Percentiles rank a stretch among this genome's conserved stretches.
These are phyloP conservation scores for Fusarium keratoplasticum DNA, from an alignment of 2,329 filamentous ascomycete genomes.

Conservation along the genomic window DNA sequence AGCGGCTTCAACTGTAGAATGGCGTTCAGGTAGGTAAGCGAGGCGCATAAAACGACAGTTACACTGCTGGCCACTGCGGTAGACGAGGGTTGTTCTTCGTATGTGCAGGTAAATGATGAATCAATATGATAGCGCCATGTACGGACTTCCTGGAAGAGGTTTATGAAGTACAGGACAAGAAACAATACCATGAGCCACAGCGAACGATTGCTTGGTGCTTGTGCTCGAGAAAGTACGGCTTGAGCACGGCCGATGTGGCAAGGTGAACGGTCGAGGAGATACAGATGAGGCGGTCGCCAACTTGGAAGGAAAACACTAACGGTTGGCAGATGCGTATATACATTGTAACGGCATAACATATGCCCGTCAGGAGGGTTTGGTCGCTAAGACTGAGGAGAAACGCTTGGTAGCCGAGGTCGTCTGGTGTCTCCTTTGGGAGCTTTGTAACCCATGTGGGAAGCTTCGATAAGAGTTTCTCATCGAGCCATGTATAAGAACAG, in stretches of 20 bases:
- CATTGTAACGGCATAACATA: constrained; percentile 29
- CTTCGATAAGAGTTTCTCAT: constrained; percentile 20
- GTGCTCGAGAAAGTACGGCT: constrained; percentile 24
- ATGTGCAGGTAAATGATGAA: neutral
- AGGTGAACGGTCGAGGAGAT: constrained; percentile 16
- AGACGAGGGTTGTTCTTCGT: neutral
- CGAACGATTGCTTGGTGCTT: constrained; percentile 13
- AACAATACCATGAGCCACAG: constrained; percentile 22
- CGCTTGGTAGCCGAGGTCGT: constrained; percentile 28
- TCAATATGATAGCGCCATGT: neutral
- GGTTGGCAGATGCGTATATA: constrained; percentile 20
- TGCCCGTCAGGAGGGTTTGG: constrained; percentile 20
- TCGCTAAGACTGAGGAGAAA: constrained; percentile 30
- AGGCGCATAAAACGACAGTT: neutral
- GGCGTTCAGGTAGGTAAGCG: constrained; percentile 20
- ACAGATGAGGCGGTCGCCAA: neutral
- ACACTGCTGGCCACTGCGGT: neutral
- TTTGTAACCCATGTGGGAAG: neutral
- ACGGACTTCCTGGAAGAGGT: neutral
- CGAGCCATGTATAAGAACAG: constrained; percentile 18
- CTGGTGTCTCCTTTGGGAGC: constrained; percentile 7
- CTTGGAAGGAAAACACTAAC: constrained; percentile 14
- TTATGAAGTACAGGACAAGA: neutral
- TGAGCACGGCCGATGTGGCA: constrained; percentile 20
- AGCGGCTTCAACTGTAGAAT: neutral